A percentile compares a stretch with the other conserved stretches of the same genome.
These are phyloP conservation scores for Desmodesmus armatus DNA, from an alignment of 139 green algal species.

Conservation along the genomic window DNA sequence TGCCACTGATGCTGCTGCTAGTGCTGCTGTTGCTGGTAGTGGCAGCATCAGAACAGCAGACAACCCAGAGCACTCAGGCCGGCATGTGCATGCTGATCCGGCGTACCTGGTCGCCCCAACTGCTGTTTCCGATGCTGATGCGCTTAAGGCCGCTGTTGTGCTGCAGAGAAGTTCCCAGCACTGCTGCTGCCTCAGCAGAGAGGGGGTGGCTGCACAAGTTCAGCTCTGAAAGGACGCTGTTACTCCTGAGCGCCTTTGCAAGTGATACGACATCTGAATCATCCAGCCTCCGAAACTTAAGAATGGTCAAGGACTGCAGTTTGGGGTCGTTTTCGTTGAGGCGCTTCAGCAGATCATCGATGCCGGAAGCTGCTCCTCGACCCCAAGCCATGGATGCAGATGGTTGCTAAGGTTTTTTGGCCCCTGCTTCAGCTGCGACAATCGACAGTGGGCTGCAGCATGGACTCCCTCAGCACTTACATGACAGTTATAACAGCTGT, in stretches of 20 bases:
- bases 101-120: constrained; percentile 49
- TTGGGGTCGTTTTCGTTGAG: constrained; percentile 49
- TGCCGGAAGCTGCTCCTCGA: constrained; percentile 2
- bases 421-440: too few species aligned
- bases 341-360: constrained; percentile 47
- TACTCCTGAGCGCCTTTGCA: constrained; percentile 24
- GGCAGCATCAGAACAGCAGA: not conserved
- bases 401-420: too few species aligned
- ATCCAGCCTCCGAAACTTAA: constrained; percentile 48
- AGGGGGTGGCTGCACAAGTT: constrained; percentile 51
- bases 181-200: constrained; percentile 12
- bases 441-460: too few species aligned
- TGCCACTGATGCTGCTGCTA: not conserved
- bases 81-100: not conserved
- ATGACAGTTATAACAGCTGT: too few species aligned
- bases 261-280: constrained; percentile 26
- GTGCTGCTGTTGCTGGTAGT: constrained; percentile 9
- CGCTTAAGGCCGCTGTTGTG: constrained; percentile 34
- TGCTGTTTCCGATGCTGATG: constrained; percentile 56
- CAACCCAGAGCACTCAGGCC: not conserved
- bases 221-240: constrained; percentile 56
- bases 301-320: constrained; percentile 48
- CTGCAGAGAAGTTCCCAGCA: constrained; percentile 40
- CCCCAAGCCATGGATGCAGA: constrained; percentile 63
- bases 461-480: too few species aligned